Conservation (phyloP, 2,329 filamentous ascomycete genomes). For the Xylariaceae sp. region DNA sequence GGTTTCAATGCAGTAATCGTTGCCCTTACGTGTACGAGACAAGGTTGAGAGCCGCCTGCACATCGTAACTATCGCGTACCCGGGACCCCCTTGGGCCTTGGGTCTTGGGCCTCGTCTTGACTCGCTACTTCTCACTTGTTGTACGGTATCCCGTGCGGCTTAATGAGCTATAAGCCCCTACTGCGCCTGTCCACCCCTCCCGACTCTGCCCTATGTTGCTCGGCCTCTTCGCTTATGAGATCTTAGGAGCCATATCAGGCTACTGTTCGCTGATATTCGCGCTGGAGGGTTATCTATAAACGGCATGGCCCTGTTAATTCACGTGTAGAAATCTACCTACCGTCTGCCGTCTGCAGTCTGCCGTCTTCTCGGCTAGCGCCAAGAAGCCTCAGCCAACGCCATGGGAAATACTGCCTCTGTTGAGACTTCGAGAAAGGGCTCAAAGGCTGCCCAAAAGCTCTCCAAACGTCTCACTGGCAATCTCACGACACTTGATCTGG, state of each 20-base stretch:
- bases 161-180: slow-evolving; percentile 21
- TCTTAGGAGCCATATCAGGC: slow-evolving; percentile 28
- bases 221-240: slow-evolving; percentile 14
- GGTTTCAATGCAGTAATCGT: slow-evolving; percentile 3
- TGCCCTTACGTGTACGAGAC: slow-evolving; percentile 7
- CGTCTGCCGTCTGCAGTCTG: slow-evolving; percentile 17
- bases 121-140: slow-evolving; percentile 6
- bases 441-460: slow-evolving; percentile 42
- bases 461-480: slow-evolving; percentile 45
- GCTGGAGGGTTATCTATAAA: slow-evolving; percentile 21
- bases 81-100: slow-evolving; percentile 4
- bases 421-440: slow-evolving; percentile 36
- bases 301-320: slow-evolving; percentile 39
- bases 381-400: slow-evolving; percentile 21
- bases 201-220: slow-evolving; percentile 13
- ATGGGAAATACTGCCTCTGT: slow-evolving; percentile 50
- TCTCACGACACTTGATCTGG: slow-evolving; percentile 39
- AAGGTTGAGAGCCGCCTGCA: slow-evolving; percentile 13
- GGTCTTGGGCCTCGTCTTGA: slow-evolving; percentile 8
- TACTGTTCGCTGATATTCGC: slow-evolving; percentile 27
- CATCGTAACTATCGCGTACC: slow-evolving; percentile 11
- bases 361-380: slow-evolving; percentile 27
- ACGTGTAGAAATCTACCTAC: slow-evolving; percentile 34
- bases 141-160: slow-evolving; percentile 19
- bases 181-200: slow-evolving; percentile 6